Base-by-base conservation (phyloP, 345 rosid genomes). In the Syzygium oleosum region DNA sequence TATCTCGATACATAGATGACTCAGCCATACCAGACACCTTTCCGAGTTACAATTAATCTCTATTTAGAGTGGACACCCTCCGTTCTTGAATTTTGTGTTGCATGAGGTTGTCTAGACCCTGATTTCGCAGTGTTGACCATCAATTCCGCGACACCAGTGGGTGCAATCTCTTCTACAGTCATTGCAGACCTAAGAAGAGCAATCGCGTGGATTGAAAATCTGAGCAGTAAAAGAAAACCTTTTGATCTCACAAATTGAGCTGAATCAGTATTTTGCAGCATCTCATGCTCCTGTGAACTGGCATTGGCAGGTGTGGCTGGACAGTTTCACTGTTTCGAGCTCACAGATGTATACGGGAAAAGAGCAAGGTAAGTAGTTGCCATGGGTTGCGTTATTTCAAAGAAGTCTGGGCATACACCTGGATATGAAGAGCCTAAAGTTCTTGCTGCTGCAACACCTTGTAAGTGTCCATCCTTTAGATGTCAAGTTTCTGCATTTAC, bases 371-470 rank as follows among this genome's bases (percentile, higher is more conserved):
- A 17, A 73, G 83, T 38, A 1, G 8, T 38, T 38, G 84, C 68
- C 80, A 95, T 92, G 95, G 93, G 94, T 78, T 95, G 96, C 84
- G 29, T 6, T 52, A 14, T 12, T 51, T 91, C 95, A 9, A 93
- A 93, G 92, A 90, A 29, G 79, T 51, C 86, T 49, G 89, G 49
- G 87, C n/a, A 16, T 23, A 53, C 88, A 34, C 93, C 92, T 2
- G 96, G 98, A 25, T 93, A 93, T 19, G 98, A 94, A 88, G 90
- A 95, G 84, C 96, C 98, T 12, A 89, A 88, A 7, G 90, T 93
- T 91, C 98, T 95, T 77, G 95, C 98, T 53, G 91, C 95, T 55
- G 96, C 91, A 94, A 94, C 98, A 86, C 93, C 95, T 84, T 95
- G 98, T 95, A 59, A 92, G 98, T 89, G 25, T 34, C 29, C 53